Evolutionary conservation across 2,329 filamentous ascomycete species (phyloP).

Genomic region (Sporothrix luriei): DNA sequence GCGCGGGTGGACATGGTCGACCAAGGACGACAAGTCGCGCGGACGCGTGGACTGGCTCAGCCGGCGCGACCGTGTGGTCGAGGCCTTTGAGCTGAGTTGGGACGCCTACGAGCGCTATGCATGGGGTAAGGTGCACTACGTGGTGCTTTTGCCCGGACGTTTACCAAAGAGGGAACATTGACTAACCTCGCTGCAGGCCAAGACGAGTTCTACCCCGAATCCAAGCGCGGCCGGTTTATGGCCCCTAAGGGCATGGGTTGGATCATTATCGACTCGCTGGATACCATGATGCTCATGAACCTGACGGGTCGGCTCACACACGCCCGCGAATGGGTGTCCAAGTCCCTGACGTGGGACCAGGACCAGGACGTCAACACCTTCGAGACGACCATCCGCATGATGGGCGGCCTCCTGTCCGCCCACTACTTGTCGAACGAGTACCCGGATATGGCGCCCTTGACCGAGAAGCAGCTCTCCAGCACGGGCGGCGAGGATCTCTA

Average conservation of each 20-base stretch:
- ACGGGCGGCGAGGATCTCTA: conserved; percentile 84
- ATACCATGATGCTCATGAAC: conserved; percentile 99
- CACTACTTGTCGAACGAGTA: conserved; percentile 90
- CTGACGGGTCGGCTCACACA: conserved; percentile 80
- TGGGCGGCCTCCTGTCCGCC: conserved; percentile 87
- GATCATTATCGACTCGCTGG: conserved; percentile 95
- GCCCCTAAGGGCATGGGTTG: conserved; percentile 86
- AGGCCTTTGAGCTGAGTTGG: conserved; percentile 91
- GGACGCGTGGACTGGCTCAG: conserved; percentile 69
- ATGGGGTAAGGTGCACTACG: conserved; percentile 68
- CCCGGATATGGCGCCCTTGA: conserved; percentile 74
- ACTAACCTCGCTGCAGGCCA: conserved; percentile 54
- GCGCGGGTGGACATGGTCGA: conserved; percentile 60
- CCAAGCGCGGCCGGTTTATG: conserved; percentile 82
- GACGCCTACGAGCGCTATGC: conserved; percentile 88
- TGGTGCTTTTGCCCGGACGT: too few relatives aligned
- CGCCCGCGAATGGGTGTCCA: conserved; percentile 85
- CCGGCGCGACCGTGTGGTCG: conserved; percentile 77
- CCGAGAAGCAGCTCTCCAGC: conserved; percentile 67
- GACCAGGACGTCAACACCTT: conserved; percentile 97
- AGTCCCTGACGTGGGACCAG: conserved; percentile 80
- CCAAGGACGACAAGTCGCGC: conserved; percentile 50
- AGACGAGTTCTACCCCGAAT: conserved; percentile 84
- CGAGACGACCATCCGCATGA: conserved; percentile 96
- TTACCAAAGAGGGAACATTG: too few relatives aligned